Evolutionary conservation across 768 basidiomycete species (phyloP).

Genomic region (Cyclocybe aegerita): DNA sequence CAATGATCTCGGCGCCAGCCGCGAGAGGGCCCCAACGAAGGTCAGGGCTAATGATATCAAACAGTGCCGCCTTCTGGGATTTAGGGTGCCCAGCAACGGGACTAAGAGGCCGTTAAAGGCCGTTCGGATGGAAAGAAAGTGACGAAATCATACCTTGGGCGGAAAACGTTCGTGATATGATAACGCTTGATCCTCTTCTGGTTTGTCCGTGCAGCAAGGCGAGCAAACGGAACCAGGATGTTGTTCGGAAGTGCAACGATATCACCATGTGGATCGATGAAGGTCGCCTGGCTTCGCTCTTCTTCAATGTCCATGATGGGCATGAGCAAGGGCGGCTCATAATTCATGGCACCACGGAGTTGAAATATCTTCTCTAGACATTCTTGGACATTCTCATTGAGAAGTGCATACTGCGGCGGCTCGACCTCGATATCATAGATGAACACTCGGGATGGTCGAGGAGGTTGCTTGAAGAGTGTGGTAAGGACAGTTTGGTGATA

Average conservation of each 20-base stretch:
- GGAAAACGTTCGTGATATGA: slow-evolving; percentile 73
- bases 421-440: slow-evolving; percentile 75
- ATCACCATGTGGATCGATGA: slow-evolving; percentile 82
- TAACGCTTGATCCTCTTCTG: slow-evolving; percentile 79
- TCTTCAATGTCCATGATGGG: slow-evolving; percentile 66
- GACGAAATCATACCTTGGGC: slow-evolving; percentile 51
- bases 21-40: slow-evolving; percentile 60
- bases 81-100: slow-evolving; percentile 72
- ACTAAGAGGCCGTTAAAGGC: slow-evolving; percentile 30
- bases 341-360: slow-evolving; percentile 87
- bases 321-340: slow-evolving; percentile 82
- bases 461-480: slow-evolving; percentile 74
- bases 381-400: slow-evolving; percentile 78
- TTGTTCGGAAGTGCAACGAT: slow-evolving; percentile 73
- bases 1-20: slow-evolving; percentile 73
- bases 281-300: slow-evolving; percentile 62
- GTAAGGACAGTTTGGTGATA: slow-evolving; percentile 79
- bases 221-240: slow-evolving; percentile 75
- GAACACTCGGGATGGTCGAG: slow-evolving; percentile 61
- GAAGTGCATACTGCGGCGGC: slow-evolving; percentile 63
- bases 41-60: slow-evolving; percentile 84
- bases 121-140: background rate
- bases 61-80: slow-evolving; percentile 69
- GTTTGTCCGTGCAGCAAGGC: slow-evolving; percentile 69
- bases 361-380: slow-evolving; percentile 76